Conservation (phyloP, 1,284 basidiomycete genomes). For the Ceratobasidium sp. region DNA sequence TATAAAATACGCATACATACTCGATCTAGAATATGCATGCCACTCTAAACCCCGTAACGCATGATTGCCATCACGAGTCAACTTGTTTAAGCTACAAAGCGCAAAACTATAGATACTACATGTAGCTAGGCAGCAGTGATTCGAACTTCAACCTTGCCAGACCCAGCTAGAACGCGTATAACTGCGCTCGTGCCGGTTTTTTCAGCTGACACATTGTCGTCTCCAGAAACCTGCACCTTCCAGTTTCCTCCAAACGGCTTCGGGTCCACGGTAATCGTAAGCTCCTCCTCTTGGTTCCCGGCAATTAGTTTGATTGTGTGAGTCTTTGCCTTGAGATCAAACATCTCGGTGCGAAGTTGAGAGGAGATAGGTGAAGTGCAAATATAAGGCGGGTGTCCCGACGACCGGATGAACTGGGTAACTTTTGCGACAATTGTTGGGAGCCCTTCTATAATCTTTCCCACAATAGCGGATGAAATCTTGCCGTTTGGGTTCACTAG, state of each 20-base stretch:
- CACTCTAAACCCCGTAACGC: neutral
- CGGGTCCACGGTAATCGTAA: conserved; percentile 28
- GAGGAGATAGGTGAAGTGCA: conserved; percentile 6
- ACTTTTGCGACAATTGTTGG: conserved; percentile 44
- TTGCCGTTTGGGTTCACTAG: conserved; percentile 47
- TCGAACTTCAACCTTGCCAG: conserved; percentile 17
- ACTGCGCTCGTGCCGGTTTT: neutral
- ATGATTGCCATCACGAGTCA: neutral
- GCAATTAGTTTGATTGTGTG: conserved; percentile 29
- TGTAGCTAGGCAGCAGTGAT: conserved; percentile 16
- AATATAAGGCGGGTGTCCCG: conserved; percentile 44
- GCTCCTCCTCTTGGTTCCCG: conserved; percentile 29
- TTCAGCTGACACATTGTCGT: conserved; percentile 7
- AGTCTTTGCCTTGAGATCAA: conserved; percentile 16
- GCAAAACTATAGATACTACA: neutral
- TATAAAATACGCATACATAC: too few species aligned
- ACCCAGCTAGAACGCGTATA: conserved; percentile 7
- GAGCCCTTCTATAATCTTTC: conserved; percentile 43
- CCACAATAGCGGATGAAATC: conserved; percentile 42
- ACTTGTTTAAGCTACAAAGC: neutral
- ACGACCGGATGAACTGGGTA: conserved; percentile 37
- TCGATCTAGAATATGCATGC: too few species aligned
- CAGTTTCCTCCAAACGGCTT: conserved; percentile 30
- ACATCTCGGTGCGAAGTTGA: conserved; percentile 33
- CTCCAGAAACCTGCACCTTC: conserved; percentile 3